Base-by-base conservation (phyloP, 768 basidiomycete species). In the Trametes punicea region DNA sequence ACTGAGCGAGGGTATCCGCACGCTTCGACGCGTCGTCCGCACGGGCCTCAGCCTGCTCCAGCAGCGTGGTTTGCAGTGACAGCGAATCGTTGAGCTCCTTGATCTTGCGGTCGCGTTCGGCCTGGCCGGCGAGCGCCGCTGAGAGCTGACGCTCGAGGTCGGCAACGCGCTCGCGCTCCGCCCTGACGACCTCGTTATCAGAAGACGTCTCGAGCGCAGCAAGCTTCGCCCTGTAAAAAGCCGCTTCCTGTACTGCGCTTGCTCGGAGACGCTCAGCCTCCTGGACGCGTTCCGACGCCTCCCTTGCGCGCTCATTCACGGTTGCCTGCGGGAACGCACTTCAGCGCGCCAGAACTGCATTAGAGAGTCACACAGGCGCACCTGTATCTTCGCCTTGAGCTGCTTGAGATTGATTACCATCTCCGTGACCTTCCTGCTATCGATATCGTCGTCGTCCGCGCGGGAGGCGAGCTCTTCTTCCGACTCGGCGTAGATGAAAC, bases 141-240 rank as follows among this genome's bases (percentile, higher is more conserved):
- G 85, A 75, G 30, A 93, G 70, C 58, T 87, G 84, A 23, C 77
- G 77, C 68, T 96, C 94, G 33, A 96, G 79, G 34, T 90, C 85
- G 16, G 76, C 66, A 18, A 85, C 71, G 33, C 93, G 90, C 46
- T 93, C 88, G 10, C 85, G 83, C 61, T 97, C 94, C 6, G 95
- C 67, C 26, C 84, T 84, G 29, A 76, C 72, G 2, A 84, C 65
- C 30, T 96, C 94, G 39, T 21, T 51, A 9, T 85, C 80, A 16
- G 83, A 81, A 40, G 81, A 77, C 1, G 81, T 73, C 68, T 98
- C 97, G 47, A 92, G 72, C 0, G 96, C 93, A 2, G 85, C 81
- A n/a, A 96, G 75, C 73, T 98, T 98, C 44, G 95, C 91, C 46
- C 95, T 91, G 69, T 94, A 97, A 74, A 89, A 98, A 1, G 94